Percentiles rank a stretch among this genome's conserved stretches.
Evolutionary conservation across 306 rosid genomes (phyloP).

Genomic region (Glycyrrhiza uralensis): DNA sequence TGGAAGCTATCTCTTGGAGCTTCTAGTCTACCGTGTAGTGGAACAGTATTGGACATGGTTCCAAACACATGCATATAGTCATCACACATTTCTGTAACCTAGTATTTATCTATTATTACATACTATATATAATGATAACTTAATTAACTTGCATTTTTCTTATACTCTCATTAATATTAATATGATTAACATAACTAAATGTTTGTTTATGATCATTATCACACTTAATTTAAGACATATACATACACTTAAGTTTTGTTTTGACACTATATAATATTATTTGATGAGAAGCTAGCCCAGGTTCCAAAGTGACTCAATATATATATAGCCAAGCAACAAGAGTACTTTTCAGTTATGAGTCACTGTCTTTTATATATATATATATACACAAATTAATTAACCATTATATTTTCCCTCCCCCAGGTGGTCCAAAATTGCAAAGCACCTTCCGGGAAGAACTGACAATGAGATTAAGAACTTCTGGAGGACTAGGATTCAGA

Average conservation of each 20-base stretch:
- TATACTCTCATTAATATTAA: not conserved
- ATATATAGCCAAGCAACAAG: not conserved
- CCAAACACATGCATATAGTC: not conserved
- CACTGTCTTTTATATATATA: not conserved
- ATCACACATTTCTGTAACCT: not conserved
- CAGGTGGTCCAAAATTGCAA: constrained; percentile 99
- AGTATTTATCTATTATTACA: not conserved
- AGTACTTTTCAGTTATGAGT: constrained; percentile 9
- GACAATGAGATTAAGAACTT: constrained; percentile 94
- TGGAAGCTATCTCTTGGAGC: too few species aligned
- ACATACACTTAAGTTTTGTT: not conserved
- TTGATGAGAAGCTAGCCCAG: not conserved
- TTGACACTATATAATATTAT: too few species aligned
- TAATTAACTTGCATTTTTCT: not conserved
- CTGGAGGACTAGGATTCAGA: constrained; percentile 97
- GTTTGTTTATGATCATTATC: too few species aligned
- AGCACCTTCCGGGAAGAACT: constrained; percentile 92
- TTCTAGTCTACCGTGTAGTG: too few species aligned
- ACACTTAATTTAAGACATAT: too few species aligned
- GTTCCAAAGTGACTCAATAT: not conserved
- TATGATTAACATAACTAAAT: not conserved
- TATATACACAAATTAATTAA: not conserved
- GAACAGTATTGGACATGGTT: too few species aligned
- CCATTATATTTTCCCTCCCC: too few species aligned
- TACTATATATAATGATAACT: not conserved